phyloP scores from a whole-genome alignment of 192 early-diverging fungal genomes.

The Mortierella claussenii region DNA sequence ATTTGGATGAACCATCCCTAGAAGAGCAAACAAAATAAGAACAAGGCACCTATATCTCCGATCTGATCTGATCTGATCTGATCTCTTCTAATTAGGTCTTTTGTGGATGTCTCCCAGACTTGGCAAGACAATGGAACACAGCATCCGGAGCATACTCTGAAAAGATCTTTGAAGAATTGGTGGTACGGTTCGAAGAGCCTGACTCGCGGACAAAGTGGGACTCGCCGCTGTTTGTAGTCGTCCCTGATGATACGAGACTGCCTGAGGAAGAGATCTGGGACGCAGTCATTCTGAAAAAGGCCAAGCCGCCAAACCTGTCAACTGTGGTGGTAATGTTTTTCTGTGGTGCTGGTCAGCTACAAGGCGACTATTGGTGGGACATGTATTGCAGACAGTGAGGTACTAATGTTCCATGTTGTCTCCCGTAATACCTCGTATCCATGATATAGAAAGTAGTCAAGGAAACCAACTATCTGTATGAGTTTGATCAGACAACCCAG shows the following conservation, averaged over 20 bases:
- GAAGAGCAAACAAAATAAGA: too few species aligned
- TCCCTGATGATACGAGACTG: conserved; percentile 73
- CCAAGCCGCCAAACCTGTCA: conserved; percentile 85
- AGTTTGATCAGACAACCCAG: conserved; percentile 86
- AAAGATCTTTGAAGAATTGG: conserved; percentile 79
- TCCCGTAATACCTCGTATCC: too few species aligned
- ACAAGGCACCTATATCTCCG: too few species aligned
- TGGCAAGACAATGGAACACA: conserved; percentile 37
- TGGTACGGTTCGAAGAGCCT: conserved; percentile 94
- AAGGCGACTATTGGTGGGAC: too few species aligned
- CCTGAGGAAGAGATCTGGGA: conserved; percentile 81
- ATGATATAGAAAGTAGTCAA: conserved; percentile 83
- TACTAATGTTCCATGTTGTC: too few species aligned
- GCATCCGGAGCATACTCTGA: conserved; percentile 47
- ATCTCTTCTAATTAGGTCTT: conserved; percentile 45
- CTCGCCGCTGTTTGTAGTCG: conserved; percentile 91
- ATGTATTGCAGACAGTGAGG: too few species aligned
- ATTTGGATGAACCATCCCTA: too few species aligned
- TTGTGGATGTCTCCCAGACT: conserved; percentile 38
- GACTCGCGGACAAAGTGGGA: conserved; percentile 94
- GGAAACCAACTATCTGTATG: conserved; percentile 91
- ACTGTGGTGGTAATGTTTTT: conserved; percentile 73
- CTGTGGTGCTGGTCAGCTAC: neutral
- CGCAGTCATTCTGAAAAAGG: conserved; percentile 75
- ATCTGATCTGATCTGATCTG: neutral